Percentiles rank a stretch among this genome's conserved stretches.
These are phyloP conservation scores for Pecoramyces ruminantium DNA, from an alignment of 192 early-diverging fungal species.

Conservation along the genomic window DNA sequence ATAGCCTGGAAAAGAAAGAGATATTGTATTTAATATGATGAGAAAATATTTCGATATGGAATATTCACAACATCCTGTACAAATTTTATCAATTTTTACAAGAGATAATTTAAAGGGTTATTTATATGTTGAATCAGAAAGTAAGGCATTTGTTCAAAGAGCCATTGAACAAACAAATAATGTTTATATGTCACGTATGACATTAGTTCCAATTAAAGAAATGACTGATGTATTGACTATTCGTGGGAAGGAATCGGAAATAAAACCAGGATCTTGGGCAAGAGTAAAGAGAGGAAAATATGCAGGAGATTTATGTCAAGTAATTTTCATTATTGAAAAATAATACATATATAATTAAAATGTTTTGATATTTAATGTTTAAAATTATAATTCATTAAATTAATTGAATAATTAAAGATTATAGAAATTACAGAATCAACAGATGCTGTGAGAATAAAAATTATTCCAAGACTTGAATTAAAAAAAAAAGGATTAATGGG, in stretches of 20 bases:
- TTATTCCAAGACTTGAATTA: constrained; percentile 61
- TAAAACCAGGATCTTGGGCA: constrained; percentile 64
- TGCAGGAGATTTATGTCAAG: constrained; percentile 80
- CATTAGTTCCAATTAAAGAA: constrained; percentile 75
- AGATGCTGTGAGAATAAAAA: constrained; percentile 43
- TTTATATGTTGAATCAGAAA: constrained; percentile 78
- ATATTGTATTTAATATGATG: constrained; percentile 64
- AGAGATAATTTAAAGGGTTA: constrained; percentile 75
- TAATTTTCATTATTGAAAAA: constrained; percentile 10
- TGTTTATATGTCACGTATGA: constrained; percentile 48
- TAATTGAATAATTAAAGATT: constrained; percentile 13
- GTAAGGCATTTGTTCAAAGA: constrained; percentile 58
- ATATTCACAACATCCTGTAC: constrained; percentile 32
- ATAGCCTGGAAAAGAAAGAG: constrained; percentile 69
- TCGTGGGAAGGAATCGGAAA: constrained; percentile 37
- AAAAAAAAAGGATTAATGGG: constrained; percentile 15
- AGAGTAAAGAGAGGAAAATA: constrained; percentile 84
- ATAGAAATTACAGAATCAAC: constrained; percentile 44
- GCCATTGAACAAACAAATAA: constrained; percentile 61
- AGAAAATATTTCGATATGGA: constrained; percentile 54
- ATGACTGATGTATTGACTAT: constrained; percentile 80
- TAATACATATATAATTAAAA: too few relatives aligned
- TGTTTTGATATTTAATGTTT: too few relatives aligned
- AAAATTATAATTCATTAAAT: constrained; percentile 21
- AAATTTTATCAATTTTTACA: constrained; percentile 65